Evolutionary conservation across 164 flowering plant species (phyloP).

Genomic region (Piper longum): DNA sequence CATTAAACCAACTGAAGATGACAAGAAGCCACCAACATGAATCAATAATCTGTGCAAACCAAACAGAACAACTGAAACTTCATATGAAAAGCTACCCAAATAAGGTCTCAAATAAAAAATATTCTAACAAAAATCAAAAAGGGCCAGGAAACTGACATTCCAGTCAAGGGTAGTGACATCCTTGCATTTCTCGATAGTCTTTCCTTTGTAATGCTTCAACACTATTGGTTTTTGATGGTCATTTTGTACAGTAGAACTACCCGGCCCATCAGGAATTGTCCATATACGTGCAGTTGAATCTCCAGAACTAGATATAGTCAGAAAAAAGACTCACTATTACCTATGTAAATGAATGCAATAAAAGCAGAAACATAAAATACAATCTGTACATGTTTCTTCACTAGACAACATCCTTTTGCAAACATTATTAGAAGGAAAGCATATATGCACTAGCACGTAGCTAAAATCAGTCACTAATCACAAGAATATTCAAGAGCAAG

Average conservation of each 20-base stretch:
- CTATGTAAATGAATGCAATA: background rate
- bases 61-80: background rate
- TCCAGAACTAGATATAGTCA: conserved; percentile 55
- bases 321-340: background rate
- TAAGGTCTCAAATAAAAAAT: too few relatives aligned
- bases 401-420: background rate
- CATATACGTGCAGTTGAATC: conserved; percentile 97
- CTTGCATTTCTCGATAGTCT: conserved; percentile 75
- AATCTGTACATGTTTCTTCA: background rate
- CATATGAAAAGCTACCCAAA: too few relatives aligned
- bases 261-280: conserved; percentile 60
- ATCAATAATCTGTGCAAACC: background rate
- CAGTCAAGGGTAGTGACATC: conserved; percentile 98
- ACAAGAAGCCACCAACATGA: background rate
- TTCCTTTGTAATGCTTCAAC: conserved; percentile 79
- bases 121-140: background rate
- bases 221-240: conserved; percentile 47
- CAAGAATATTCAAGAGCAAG: background rate
- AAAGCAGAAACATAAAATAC: background rate
- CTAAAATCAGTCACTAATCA: background rate
- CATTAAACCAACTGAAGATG: background rate
- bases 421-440: background rate
- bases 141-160: conserved; percentile 57
- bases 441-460: background rate
- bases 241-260: conserved; percentile 30